Base-by-base conservation (phyloP, 148 eudicot genomes). In the Cornus suecica region DNA sequence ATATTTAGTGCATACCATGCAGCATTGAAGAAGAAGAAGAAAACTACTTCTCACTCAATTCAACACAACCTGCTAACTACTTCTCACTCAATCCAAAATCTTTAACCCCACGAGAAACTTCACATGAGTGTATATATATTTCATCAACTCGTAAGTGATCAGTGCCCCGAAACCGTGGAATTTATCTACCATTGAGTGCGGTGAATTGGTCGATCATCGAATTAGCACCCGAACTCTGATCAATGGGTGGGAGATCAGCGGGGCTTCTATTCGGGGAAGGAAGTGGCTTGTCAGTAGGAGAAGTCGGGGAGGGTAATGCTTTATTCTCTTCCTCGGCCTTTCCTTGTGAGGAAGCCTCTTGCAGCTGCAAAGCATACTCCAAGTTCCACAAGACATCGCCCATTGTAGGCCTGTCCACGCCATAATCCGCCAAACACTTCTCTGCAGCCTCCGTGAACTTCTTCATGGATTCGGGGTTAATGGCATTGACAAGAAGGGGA, bases 381-480 rank as follows among this genome's bases (percentile, higher is more conserved):
- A 95, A 80, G 70, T 95, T 84, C 99, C 99, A 95, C 34, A 91
- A 65, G 22, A 95, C 97, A 74, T 95, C 99, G 30, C 97, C 97
- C 97, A 95, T 95, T 0, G 91, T 79, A 37, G 99, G 99, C 87
- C 99, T 82, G 41, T 95, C 97, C 23, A 89, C 86, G 0, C 99
- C 97, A 42, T 91, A 87, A 31, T 92, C 97, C 0, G 97, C 81
- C 82, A 95, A 85, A 69, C 99, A 95, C 68, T 93, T 95, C 78
- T 95, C 99, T 0, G 94, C 96, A 14, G 97, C 93, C 76, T 95
- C 99, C 1, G 86, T 89, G 64, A 84, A 92, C 71, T 89, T 95
- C 41, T 81, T 82, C 88, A 95, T 71, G 0, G 93, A 88, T 16
- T 92, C 97, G 0, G 87, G 74, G 72, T 82, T 83, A 4, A 91